Evolutionary conservation across 2,329 filamentous ascomycete genomes (phyloP), one percentile per base, ranked within the genome.

Genomic region (Corynespora cassiicola): DNA sequence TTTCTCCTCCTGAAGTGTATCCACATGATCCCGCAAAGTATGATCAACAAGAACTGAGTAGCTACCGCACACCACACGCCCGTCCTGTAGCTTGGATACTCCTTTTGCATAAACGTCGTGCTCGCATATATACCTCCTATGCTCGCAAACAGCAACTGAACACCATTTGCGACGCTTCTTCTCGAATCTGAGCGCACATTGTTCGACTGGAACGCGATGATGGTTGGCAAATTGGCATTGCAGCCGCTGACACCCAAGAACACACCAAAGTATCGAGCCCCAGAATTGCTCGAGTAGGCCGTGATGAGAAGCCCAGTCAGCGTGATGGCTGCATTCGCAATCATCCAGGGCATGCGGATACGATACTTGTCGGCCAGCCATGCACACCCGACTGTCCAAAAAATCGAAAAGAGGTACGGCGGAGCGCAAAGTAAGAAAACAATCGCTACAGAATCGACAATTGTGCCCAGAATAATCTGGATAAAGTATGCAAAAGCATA

Each of bases 381-480:
- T 4, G 63, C 64, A 10, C 60, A 52, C 2, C 40, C 44, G n/a
- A 66, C 45, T 4, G 59, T 62, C 50, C 60, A 61, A 25, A 67
- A 41, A 16, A 66, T 63, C 18, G 52, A 57, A 27, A 65, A 59
- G 5, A 69, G 36, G 28, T 64, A 65, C 2, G 69, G 68, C 6
- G 66, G 68, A 1, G 69, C 67, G 20, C 59, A 68, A 8, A 72
- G 60, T 4, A 69, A 47, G 32, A 66, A 66, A 1, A 60, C 53
- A 3, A 51, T 31, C 11, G 58, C 62, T 1, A 54, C 57, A 2
- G 37, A 35, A 33, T 55, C 58, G 6, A 54, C 54, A 23, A 67
- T 49, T 0, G 49, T 58, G 18, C 47, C 50, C 3, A 59, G 39
- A 20, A 59, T 59, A 21, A 52, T 51, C 15, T 47, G 54, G 17